Base-by-base conservation (phyloP, 148 eudicot genomes). In the Tetragonia tetragonoides region DNA sequence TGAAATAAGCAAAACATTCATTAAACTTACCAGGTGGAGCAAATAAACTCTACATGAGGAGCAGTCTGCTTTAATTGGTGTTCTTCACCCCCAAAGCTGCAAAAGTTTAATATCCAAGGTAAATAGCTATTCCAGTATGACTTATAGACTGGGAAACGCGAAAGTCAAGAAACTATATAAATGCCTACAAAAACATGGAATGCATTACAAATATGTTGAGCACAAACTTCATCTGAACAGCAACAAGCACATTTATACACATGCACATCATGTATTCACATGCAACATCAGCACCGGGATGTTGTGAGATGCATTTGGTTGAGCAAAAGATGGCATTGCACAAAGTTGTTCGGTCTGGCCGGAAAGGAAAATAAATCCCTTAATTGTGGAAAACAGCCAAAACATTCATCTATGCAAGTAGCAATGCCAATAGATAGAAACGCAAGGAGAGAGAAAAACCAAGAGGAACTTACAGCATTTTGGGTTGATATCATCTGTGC, bases 381-480 rank as follows among this genome's bases (percentile, higher is more conserved):
- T 28, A 28, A 28, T 28, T 28, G 34, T 28, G 34, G 34, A 28
- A 28, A 28, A 28, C 34, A 28, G 34, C 34, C 34, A 28, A 28
- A 28, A 28, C 40, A 51, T 39, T 74, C 51, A 44, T 53, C 46
- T 37, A 15, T 34, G 61, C 17, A 66, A 23, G 51, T 68, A 65
- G 54, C 18, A 56, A 74, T 18, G 42, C 14, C 16, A 21, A 46
- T 23, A 41, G 18, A 57, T 46, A 10, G 39, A 74, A 12, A 75
- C 10, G 3, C 54, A 39, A 70, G 20, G 28, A 15, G 7, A 44
- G 41, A 28, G 47, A 28, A 41, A 56, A 62, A 70, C 5, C 70
- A n/a, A n/a, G 21, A 62, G 66, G 24, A 70, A 76, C 83, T 75
- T 81, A 81, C 83, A 64, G 60, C 39, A 63, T 47, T 68, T 47